phyloP scores from a whole-genome alignment of 1,139 yeast species.

The Blastobotrys capitulatus region DNA sequence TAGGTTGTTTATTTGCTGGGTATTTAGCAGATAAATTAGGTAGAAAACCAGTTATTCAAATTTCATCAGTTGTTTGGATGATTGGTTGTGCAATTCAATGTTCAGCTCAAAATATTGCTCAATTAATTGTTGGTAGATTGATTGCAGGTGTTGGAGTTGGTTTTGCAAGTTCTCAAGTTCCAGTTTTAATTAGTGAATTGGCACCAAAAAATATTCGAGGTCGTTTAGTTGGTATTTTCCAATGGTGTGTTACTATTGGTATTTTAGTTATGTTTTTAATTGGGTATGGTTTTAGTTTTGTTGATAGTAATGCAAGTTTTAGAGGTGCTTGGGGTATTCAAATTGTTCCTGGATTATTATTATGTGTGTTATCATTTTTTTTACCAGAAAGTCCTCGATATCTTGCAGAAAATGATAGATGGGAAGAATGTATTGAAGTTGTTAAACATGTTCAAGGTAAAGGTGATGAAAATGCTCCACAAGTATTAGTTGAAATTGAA shows the following conservation, averaged over 20 bases:
- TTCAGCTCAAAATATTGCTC: slow-evolving; percentile 70
- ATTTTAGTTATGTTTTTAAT: slow-evolving; percentile 55
- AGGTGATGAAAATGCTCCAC: slow-evolving; percentile 48
- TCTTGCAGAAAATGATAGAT: slow-evolving; percentile 57
- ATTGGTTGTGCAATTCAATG: slow-evolving; percentile 82
- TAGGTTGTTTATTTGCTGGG: slow-evolving; percentile 34
- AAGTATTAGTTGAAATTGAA: slow-evolving; percentile 51
- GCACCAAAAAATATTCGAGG: slow-evolving; percentile 66
- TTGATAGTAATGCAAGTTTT: slow-evolving; percentile 49
- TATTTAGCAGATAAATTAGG: slow-evolving; percentile 65
- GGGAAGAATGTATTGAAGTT: slow-evolving; percentile 57
- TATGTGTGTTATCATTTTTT: slow-evolving; percentile 45
- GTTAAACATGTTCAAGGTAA: slow-evolving; percentile 49
- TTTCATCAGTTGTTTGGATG: slow-evolving; percentile 68
- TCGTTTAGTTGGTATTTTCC: slow-evolving; percentile 59
- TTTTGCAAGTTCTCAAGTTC: slow-evolving; percentile 63
- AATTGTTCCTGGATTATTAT: slow-evolving; percentile 52
- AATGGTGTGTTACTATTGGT: slow-evolving; percentile 66
- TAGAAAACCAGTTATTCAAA: slow-evolving; percentile 70
- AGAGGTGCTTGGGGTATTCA: slow-evolving; percentile 69
- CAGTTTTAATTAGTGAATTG: slow-evolving; percentile 69
- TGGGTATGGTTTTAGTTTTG: slow-evolving; percentile 52
- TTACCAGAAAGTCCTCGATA: slow-evolving; percentile 75
- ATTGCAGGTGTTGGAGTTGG: slow-evolving; percentile 69
- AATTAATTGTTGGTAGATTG: slow-evolving; percentile 56